Conservation (phyloP, 768 basidiomycete species). For the Panellus pusillus region DNA sequence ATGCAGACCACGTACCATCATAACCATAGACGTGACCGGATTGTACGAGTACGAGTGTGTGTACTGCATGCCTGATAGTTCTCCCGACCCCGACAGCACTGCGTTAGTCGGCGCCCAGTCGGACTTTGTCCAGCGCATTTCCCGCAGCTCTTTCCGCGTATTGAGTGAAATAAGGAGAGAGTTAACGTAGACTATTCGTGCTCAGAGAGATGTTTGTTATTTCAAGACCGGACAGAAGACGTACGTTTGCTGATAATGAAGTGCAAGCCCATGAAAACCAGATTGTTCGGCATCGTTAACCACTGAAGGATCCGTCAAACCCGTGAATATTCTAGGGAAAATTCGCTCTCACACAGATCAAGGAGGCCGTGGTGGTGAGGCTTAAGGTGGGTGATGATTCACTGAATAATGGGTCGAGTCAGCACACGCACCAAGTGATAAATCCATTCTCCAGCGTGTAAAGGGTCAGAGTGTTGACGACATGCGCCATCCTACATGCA, state of each 20-base stretch:
- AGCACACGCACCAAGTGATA: slow-evolving; percentile 26
- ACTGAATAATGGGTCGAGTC: no score
- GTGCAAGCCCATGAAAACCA: slow-evolving; percentile 37
- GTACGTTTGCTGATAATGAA: slow-evolving; percentile 37
- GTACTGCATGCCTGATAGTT: slow-evolving; percentile 4
- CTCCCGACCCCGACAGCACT: background rate
- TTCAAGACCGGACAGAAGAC: background rate
- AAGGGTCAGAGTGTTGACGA: slow-evolving; percentile 33
- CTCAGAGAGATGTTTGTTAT: background rate
- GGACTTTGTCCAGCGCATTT: slow-evolving; percentile 10
- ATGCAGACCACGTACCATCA: background rate
- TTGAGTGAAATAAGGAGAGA: slow-evolving; percentile 18
- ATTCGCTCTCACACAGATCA: slow-evolving; percentile 33
- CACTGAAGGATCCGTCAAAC: slow-evolving; percentile 22
- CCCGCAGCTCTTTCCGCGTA: slow-evolving; percentile 14
- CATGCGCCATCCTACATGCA: slow-evolving; percentile 30
- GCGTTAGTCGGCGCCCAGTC: slow-evolving; percentile 3
- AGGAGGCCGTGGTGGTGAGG: slow-evolving; percentile 33
- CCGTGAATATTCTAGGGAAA: background rate
- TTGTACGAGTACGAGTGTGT: slow-evolving; percentile 1
- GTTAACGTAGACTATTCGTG: slow-evolving; percentile 15
- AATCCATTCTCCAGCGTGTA: slow-evolving; percentile 39
- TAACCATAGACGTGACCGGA: background rate
- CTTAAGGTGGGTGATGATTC: background rate
- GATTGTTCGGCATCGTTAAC: slow-evolving; percentile 35